Conservation (phyloP, 805 yeast genomes). For the Starmerella apis region DNA sequence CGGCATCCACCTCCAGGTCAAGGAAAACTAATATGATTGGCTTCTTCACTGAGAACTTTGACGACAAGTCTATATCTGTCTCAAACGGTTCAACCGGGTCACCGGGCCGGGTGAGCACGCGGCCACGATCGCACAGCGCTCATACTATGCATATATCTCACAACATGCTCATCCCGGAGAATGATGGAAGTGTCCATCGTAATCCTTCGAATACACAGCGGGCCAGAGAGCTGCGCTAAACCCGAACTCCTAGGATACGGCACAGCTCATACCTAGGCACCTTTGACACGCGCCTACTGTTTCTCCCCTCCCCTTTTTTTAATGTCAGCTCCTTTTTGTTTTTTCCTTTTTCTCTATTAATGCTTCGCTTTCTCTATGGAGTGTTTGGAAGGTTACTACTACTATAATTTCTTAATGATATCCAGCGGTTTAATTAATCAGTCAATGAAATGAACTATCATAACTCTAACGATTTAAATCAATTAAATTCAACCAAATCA, state of each 20-base stretch:
- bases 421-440: no score
- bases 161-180: neutral
- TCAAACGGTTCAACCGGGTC: neutral
- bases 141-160: slow-evolving; percentile 1
- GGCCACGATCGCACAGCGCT: slow-evolving; percentile 5
- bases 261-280: neutral
- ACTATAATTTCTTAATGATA: no score
- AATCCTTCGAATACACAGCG: neutral
- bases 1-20: neutral
- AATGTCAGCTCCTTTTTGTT: no score
- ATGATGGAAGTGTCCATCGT: neutral
- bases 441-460: no score
- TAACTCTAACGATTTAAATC: no score
- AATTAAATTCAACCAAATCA: no score
- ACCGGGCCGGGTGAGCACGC: slow-evolving; percentile 1
- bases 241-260: no score
- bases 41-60: slow-evolving; percentile 18
- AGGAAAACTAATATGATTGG: slow-evolving; percentile 11
- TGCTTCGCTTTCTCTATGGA: neutral
- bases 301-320: no score
- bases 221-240: neutral
- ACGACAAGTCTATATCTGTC: neutral
- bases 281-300: no score
- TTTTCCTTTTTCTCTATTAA: neutral
- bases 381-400: no score